These are phyloP conservation scores for Epichloe sibirici DNA, from an alignment of 2,329 filamentous ascomycete genomes.

Conservation along the genomic window DNA sequence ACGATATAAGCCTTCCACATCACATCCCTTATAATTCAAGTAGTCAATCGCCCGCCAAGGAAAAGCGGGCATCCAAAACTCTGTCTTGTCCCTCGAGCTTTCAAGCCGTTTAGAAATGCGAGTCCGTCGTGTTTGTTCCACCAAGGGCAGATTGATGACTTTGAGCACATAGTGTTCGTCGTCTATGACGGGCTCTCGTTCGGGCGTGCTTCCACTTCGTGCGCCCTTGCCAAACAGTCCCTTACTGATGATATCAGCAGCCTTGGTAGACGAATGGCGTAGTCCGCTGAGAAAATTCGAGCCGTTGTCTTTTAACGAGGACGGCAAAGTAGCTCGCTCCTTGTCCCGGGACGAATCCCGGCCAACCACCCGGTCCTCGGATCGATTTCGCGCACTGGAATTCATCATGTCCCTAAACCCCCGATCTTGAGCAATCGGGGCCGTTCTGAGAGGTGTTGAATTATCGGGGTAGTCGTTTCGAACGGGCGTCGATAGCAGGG, in stretches of 20 bases:
- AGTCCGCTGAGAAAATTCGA: conserved; percentile 59
- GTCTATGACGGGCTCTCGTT: conserved; percentile 53
- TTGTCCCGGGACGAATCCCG: conserved; percentile 36
- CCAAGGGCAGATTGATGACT: conserved; percentile 73
- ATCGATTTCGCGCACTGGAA: conserved; percentile 55
- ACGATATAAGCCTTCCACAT: conserved; percentile 86
- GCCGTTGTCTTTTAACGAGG: conserved; percentile 49
- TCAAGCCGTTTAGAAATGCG: conserved; percentile 84
- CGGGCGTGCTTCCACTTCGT: conserved; percentile 57
- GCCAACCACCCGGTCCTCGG: conserved; percentile 49
- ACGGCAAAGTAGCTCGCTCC: conserved; percentile 37
- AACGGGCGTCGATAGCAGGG: conserved; percentile 12
- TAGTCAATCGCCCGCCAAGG: conserved; percentile 96
- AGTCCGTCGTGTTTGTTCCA: conserved; percentile 82
- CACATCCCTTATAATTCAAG: conserved; percentile 85
- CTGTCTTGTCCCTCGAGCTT: conserved; percentile 84
- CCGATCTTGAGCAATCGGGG: conserved; percentile 53
- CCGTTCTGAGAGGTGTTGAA: conserved; percentile 39
- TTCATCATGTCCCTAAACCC: conserved; percentile 56
- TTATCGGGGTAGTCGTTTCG: conserved; percentile 18
- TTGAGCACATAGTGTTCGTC: conserved; percentile 76
- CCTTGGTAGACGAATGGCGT: conserved; percentile 58
- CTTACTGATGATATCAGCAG: conserved; percentile 71
- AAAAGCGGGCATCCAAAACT: conserved; percentile 97
- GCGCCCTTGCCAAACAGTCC: conserved; percentile 70